Conservation (phyloP, 1,284 basidiomycete species). For the Trametes pubescens region DNA sequence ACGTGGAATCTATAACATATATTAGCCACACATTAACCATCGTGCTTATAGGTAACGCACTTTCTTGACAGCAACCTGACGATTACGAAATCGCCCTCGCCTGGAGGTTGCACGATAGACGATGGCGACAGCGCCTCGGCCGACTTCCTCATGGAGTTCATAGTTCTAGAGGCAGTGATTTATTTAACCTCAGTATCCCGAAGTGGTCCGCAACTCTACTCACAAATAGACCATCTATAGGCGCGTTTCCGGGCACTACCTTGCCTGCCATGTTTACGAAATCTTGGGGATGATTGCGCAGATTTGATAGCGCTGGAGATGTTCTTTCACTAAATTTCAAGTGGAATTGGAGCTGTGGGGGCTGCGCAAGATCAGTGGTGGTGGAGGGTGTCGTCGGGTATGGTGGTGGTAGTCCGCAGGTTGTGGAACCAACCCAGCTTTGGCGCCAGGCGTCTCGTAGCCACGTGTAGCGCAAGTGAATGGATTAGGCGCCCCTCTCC, state of each 20-base stretch:
- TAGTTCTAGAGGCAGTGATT: neutral
- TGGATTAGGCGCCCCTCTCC: too few relatives aligned
- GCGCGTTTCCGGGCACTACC: neutral
- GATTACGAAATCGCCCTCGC: constrained; percentile 6
- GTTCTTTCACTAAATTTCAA: neutral
- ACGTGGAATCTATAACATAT: constrained; percentile 12
- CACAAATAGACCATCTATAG: neutral
- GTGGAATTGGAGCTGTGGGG: neutral
- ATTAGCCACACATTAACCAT: neutral
- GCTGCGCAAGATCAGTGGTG: neutral
- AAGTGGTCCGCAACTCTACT: neutral
- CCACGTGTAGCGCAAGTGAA: constrained; percentile 10
- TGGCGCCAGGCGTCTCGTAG: constrained; percentile 2
- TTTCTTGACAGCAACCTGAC: constrained; percentile 5
- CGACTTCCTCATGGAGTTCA: constrained; percentile 4
- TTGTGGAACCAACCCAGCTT: neutral
- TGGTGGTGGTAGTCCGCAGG: neutral
- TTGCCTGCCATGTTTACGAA: neutral
- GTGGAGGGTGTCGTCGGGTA: neutral
- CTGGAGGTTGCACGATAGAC: constrained; percentile 10
- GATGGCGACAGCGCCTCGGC: neutral
- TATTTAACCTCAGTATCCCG: too few relatives aligned
- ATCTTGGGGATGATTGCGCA: neutral
- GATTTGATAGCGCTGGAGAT: neutral
- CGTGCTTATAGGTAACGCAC: neutral